Evolutionary conservation across 1,284 basidiomycete species (phyloP).

Genomic region (Polyporus tsugae): DNA sequence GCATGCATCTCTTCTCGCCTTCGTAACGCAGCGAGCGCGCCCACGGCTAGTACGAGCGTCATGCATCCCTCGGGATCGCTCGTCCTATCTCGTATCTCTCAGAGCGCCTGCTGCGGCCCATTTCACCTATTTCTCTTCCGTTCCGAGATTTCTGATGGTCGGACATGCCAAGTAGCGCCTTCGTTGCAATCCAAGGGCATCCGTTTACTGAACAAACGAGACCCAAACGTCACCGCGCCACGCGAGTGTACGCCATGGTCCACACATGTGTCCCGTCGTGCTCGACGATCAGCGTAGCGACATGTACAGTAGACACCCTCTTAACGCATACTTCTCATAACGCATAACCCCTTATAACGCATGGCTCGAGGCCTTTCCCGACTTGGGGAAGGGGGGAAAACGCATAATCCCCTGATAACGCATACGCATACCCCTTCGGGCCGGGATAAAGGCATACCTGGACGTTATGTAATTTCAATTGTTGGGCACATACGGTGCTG

Average conservation of each 20-base stretch:
- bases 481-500: too few species aligned
- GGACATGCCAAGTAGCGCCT: neutral
- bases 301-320: too few species aligned
- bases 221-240: neutral
- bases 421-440: too few species aligned
- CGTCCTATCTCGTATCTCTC: neutral
- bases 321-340: too few species aligned
- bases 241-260: neutral
- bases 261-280: neutral
- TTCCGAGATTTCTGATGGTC: constrained; percentile 5
- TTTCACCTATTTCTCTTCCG: neutral
- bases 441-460: too few species aligned
- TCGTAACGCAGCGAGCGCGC: neutral
- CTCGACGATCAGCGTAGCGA: constrained; percentile 8
- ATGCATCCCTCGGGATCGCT: constrained; percentile 2
- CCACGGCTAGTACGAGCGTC: neutral
- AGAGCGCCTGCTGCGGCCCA: neutral
- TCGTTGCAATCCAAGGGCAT: neutral
- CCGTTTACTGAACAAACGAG: neutral
- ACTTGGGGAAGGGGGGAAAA: too few species aligned
- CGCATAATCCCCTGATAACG: too few species aligned
- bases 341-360: too few species aligned
- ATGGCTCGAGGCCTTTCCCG: too few species aligned
- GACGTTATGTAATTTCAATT: too few species aligned
- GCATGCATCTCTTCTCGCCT: constrained; percentile 5